phyloP scores from a whole-genome alignment of 1,284 basidiomycete genomes.

The Coniferiporia weirii region DNA sequence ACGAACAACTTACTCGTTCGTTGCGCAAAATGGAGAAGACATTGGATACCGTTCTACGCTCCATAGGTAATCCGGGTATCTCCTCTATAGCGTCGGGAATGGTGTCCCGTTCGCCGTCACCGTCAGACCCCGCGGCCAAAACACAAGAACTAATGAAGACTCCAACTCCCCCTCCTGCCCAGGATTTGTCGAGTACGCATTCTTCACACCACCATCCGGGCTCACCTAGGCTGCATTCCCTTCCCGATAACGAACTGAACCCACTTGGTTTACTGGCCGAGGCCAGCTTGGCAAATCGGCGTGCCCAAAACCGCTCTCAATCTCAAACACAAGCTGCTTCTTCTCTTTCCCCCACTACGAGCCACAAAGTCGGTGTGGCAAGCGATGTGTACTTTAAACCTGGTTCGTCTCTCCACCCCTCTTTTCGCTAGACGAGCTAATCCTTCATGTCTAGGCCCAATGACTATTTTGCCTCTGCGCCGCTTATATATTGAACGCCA shows the following conservation, averaged over 20 bases:
- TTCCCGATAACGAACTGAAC: slow-evolving; percentile 89
- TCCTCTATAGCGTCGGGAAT: slow-evolving; percentile 61
- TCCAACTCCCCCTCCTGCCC: slow-evolving; percentile 45
- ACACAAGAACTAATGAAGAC: slow-evolving; percentile 60
- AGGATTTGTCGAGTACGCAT: slow-evolving; percentile 23
- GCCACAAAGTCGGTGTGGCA: slow-evolving; percentile 71
- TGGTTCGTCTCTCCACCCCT: slow-evolving; percentile 40
- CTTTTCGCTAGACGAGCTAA: slow-evolving; percentile 16
- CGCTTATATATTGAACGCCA: slow-evolving; percentile 87
- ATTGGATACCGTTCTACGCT: slow-evolving; percentile 80
- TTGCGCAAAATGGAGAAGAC: slow-evolving; percentile 91
- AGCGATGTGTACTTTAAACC: slow-evolving; percentile 94
- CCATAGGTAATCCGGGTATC: slow-evolving; percentile 71
- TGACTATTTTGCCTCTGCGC: slow-evolving; percentile 81
- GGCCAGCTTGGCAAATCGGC: slow-evolving; percentile 83
- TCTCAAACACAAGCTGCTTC: slow-evolving; percentile 18
- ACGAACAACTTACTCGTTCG: slow-evolving; percentile 83
- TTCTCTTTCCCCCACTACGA: slow-evolving; percentile 10
- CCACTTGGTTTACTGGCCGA: slow-evolving; percentile 89
- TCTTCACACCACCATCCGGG: slow-evolving; percentile 29
- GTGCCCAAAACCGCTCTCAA: slow-evolving; percentile 35
- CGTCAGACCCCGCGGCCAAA: slow-evolving; percentile 43
- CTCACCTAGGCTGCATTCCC: slow-evolving; percentile 77
- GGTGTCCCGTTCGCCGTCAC: slow-evolving; percentile 78
- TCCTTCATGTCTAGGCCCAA: slow-evolving; percentile 51